phyloP scores from a whole-genome alignment of 345 rosid species.

The Syzygium aqueum region DNA sequence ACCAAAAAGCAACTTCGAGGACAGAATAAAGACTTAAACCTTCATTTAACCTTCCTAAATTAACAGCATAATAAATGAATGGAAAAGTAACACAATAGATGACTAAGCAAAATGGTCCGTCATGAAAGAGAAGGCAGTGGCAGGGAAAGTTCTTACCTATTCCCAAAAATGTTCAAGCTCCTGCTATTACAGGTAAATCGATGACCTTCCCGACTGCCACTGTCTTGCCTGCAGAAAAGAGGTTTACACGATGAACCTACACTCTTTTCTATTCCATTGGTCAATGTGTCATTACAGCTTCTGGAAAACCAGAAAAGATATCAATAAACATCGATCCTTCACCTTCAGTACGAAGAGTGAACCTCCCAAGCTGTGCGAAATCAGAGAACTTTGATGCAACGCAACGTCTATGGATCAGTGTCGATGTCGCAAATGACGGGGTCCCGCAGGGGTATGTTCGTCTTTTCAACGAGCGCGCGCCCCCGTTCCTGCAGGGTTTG shows the following conservation, averaged over 20 bases:
- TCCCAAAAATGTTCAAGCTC: slow-evolving; percentile 21
- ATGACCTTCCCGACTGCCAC: slow-evolving; percentile 37
- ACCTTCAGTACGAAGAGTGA: slow-evolving; percentile 98
- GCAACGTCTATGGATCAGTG: not conserved
- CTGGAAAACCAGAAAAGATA: not conserved
- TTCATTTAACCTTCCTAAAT: not conserved
- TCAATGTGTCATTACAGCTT: not conserved
- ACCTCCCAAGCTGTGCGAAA: slow-evolving; percentile 91
- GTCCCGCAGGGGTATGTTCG: not conserved
- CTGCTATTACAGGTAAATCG: slow-evolving; percentile 17
- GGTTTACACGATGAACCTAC: not conserved
- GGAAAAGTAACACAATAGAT: not conserved
- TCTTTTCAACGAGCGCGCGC: not conserved
- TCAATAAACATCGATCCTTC: not conserved
- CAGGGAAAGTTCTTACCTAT: not conserved
- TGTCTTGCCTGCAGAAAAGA: slow-evolving; percentile 26
- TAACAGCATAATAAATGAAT: not conserved
- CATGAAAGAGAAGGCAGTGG: not conserved
- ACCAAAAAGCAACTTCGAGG: not conserved
- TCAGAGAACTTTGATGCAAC: slow-evolving; percentile 35
- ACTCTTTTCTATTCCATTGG: not conserved
- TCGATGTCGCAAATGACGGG: not conserved
- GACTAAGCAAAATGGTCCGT: not conserved
- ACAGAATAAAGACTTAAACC: not conserved
- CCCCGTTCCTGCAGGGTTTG: not conserved